Conservation (phyloP, 768 basidiomycete genomes). For the Rhizopogon vesiculosus region DNA sequence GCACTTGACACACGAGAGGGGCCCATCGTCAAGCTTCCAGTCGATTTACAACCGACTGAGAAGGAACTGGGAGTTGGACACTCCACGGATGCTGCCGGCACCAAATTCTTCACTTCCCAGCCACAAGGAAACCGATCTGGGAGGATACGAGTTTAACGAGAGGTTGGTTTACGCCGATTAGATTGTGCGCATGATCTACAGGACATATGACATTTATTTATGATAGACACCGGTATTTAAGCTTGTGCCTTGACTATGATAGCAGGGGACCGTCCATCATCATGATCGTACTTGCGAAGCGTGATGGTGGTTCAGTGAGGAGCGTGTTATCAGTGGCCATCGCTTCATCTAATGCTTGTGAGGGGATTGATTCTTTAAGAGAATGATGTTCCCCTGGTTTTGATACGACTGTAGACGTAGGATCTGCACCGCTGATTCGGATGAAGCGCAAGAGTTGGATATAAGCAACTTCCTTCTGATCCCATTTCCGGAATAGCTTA, state of each 20-base stretch:
- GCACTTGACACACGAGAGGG: slow-evolving; percentile 78
- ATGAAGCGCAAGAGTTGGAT: slow-evolving; percentile 71
- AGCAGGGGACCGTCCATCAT: slow-evolving; percentile 29
- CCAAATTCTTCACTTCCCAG: slow-evolving; percentile 19
- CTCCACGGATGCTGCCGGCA: slow-evolving; percentile 15
- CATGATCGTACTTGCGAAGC: slow-evolving; percentile 34
- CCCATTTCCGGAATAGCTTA: slow-evolving; percentile 71
- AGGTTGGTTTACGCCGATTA: slow-evolving; percentile 30
- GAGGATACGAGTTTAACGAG: slow-evolving; percentile 23
- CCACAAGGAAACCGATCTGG: slow-evolving; percentile 24
- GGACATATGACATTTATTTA: slow-evolving; percentile 8
- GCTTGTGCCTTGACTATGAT: slow-evolving; percentile 7
- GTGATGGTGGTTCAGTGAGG: slow-evolving; percentile 23
- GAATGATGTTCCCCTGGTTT: slow-evolving; percentile 54
- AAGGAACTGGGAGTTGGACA: slow-evolving; percentile 67
- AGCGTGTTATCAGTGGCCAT: slow-evolving; percentile 25
- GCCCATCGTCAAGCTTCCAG: slow-evolving; percentile 79
- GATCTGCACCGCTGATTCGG: slow-evolving; percentile 60
- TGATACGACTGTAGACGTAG: slow-evolving; percentile 45
- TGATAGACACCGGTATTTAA: not conserved
- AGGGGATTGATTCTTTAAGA: slow-evolving; percentile 14
- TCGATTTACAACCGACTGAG: slow-evolving; percentile 62
- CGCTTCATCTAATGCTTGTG: slow-evolving; percentile 12
- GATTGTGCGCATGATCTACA: slow-evolving; percentile 9
- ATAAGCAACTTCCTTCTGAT: slow-evolving; percentile 69